Conservation (phyloP, 345 rosid species). For the Noccaea caerulescens region DNA sequence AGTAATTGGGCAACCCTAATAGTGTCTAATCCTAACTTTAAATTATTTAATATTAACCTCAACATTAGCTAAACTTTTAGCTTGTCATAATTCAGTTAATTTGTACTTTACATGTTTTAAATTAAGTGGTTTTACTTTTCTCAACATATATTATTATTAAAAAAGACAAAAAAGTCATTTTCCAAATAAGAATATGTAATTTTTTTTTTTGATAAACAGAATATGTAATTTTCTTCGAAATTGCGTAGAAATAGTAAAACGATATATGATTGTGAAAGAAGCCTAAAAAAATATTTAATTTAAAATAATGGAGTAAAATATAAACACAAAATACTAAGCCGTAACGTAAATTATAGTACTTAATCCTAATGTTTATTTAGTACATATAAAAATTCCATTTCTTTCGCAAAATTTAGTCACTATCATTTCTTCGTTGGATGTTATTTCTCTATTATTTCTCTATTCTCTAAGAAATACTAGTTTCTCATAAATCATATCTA, state of each 20-base stretch:
- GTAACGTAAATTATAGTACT: background rate
- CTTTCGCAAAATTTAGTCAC: background rate
- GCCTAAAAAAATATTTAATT: too few relatives aligned
- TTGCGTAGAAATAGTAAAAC: too few relatives aligned
- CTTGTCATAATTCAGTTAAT: background rate
- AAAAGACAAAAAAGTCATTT: too few relatives aligned
- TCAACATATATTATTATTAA: too few relatives aligned
- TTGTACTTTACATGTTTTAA: too few relatives aligned
- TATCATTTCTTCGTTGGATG: conserved; percentile 1
- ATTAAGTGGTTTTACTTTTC: too few relatives aligned
- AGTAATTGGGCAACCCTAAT: background rate
- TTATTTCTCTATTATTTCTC: background rate
- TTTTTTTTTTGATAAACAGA: too few relatives aligned
- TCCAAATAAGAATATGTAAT: too few relatives aligned
- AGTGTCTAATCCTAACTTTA: background rate
- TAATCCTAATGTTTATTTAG: background rate
- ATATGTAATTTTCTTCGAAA: too few relatives aligned
- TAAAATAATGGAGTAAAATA: too few relatives aligned
- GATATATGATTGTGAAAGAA: too few relatives aligned
- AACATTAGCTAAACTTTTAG: background rate
- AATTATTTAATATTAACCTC: conserved; percentile 1
- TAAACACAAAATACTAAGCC: background rate
- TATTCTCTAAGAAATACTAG: background rate
- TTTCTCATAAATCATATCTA: background rate
- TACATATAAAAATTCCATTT: background rate